A percentile compares a stretch with the other conserved stretches of the same genome.
Conservation (phyloP, 2,329 filamentous ascomycete species). For the Cephalotrichum gorgonifer region DNA sequence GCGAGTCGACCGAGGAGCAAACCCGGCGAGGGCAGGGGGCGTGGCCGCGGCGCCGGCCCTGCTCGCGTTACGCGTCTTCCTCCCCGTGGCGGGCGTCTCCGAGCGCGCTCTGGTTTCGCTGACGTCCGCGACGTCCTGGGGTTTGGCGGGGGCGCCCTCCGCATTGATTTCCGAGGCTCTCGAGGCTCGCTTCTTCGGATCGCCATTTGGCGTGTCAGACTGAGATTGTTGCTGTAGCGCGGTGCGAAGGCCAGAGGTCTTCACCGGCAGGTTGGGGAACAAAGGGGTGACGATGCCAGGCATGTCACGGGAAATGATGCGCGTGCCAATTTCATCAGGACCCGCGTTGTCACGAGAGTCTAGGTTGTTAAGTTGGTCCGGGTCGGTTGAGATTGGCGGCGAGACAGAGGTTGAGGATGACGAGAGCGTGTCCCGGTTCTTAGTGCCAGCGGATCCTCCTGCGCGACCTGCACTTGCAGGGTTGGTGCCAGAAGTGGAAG, state of each 20-base stretch:
- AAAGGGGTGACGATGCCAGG: constrained; percentile 25
- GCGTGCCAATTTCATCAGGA: constrained; percentile 11
- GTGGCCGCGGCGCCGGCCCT: not conserved
- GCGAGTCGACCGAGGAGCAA: constrained; percentile 31
- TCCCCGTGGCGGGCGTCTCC: not conserved
- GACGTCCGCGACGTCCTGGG: not conserved
- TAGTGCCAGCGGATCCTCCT: too few species aligned
- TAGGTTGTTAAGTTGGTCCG: not conserved
- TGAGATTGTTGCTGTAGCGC: too few species aligned
- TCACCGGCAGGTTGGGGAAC: constrained; percentile 19
- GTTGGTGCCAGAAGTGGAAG: constrained; percentile 3
- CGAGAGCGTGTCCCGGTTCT: constrained; percentile 2
- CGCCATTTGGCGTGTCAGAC: not conserved
- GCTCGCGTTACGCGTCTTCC: constrained; percentile 2
- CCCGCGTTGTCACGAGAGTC: constrained; percentile 9
- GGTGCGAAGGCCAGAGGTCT: constrained; percentile 2
- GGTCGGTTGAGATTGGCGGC: not conserved
- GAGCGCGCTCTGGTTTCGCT: not conserved
- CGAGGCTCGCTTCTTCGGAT: not conserved
- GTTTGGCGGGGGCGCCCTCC: not conserved
- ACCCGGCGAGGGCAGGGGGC: constrained; percentile 15
- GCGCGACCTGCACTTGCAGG: not conserved
- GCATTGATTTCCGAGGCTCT: not conserved
- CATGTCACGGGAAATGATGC: constrained; percentile 16
- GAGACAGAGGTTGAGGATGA: not conserved